Percentiles rank a stretch among this genome's conserved stretches.
phyloP scores from a whole-genome alignment of 2,329 filamentous ascomycete species.

The Venturiaceae sp. region DNA sequence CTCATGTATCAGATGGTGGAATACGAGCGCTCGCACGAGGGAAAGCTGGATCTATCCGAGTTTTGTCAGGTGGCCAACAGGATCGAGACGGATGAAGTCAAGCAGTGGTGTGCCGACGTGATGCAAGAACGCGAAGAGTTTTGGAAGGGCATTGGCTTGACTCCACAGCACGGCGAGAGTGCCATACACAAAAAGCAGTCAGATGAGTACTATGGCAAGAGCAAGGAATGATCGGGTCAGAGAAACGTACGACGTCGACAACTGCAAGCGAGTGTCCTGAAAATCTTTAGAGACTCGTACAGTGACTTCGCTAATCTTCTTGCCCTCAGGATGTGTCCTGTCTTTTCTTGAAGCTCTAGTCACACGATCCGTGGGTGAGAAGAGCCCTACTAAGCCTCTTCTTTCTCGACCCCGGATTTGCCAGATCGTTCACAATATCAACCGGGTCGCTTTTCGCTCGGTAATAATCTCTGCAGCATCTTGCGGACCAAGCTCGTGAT shows the following conservation, averaged over 20 bases:
- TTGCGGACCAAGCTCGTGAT: background rate
- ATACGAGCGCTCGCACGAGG: slow-evolving; percentile 68
- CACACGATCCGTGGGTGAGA: no score
- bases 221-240: background rate
- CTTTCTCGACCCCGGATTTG: background rate
- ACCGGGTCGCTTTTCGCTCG: background rate
- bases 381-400: background rate
- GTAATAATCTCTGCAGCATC: background rate
- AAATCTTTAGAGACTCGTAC: background rate
- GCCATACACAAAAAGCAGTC: background rate
- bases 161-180: background rate
- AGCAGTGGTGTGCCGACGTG: slow-evolving; percentile 68
- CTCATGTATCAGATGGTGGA: slow-evolving; percentile 91
- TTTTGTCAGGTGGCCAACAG: slow-evolving; percentile 70
- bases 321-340: no score
- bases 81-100: slow-evolving; percentile 68
- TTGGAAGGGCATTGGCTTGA: slow-evolving; percentile 39
- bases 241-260: background rate
- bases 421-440: background rate
- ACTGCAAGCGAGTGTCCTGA: background rate
- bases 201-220: background rate
- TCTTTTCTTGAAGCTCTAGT: no score
- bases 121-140: slow-evolving; percentile 65
- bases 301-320: background rate
- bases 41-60: slow-evolving; percentile 68